These are phyloP conservation scores for Xylariomycetidae sp. DNA, from an alignment of 2,329 filamentous ascomycete genomes.

Conservation along the genomic window DNA sequence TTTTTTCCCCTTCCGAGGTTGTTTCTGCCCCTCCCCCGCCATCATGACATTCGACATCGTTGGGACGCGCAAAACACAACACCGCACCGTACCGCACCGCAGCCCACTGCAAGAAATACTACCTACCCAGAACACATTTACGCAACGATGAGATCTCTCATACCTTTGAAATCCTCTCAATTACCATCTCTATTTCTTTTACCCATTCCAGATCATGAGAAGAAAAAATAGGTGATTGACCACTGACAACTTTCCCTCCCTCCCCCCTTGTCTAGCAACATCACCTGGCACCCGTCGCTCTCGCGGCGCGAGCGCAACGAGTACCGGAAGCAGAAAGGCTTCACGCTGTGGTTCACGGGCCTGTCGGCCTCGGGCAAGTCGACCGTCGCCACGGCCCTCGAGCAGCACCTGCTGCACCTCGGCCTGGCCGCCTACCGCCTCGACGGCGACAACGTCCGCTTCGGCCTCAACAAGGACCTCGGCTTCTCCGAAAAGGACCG, in stretches of 20 bases:
- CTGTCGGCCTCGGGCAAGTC: conserved; percentile 96
- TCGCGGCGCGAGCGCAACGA: conserved; percentile 71
- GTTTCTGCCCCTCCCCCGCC: conserved; percentile 23
- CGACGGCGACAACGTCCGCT: conserved; percentile 97
- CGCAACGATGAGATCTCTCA: too few relatives aligned
- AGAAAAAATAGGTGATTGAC: neutral
- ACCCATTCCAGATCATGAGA: too few relatives aligned
- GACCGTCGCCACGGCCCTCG: conserved; percentile 91
- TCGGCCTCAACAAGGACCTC: conserved; percentile 96
- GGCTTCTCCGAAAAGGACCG: conserved; percentile 90
- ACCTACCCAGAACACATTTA: too few relatives aligned
- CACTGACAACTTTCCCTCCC: conserved; percentile 6
- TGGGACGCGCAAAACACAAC: too few relatives aligned
- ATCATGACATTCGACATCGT: conserved; percentile 5
- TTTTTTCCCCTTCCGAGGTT: conserved; percentile 1
- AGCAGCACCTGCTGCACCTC: conserved; percentile 90
- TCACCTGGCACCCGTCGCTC: conserved; percentile 83
- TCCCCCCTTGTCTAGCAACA: conserved; percentile 57
- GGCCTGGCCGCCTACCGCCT: conserved; percentile 83
- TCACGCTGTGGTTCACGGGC: conserved; percentile 97
- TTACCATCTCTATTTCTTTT: too few relatives aligned
- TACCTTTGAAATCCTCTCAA: too few relatives aligned
- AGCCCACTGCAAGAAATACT: too few relatives aligned
- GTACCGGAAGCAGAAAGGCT: conserved; percentile 76
- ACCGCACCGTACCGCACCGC: too few relatives aligned